Base-by-base conservation (phyloP, 2,329 filamentous ascomycete genomes). In the Fusarium dlaminii region DNA sequence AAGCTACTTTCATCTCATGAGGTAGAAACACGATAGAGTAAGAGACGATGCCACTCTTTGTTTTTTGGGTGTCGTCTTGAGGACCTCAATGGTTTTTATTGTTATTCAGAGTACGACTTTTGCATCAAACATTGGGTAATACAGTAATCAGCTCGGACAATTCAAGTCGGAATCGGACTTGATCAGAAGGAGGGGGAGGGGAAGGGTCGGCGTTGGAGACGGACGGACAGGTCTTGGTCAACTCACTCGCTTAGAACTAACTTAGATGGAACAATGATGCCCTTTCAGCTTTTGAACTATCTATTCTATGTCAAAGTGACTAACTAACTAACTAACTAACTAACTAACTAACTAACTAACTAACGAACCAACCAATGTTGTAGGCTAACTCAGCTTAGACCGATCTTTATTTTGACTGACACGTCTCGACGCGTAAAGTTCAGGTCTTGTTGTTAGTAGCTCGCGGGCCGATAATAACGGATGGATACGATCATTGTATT, bases 1-100 rank as follows among this genome's bases (percentile, higher is more conserved):
- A 99, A 85, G 95, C 96, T 6, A 98, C 95, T n/a, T 99, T 98
- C 86, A 97, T 99, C 84, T 95, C 93, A 59, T 92, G 32, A 86
- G 72, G 83, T 81, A 77, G 75, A 63, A 36, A 43, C 17, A 69
- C 15, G 49, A 32, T 43, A 48, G 30, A 59, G 62, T 45, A 54
- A 42, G 45, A 39, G 48, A 70, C 42, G 29, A 20, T 51, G 29
- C 45, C 43, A 49, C 43, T 42, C 17, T 55, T 40, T 45, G 20
- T 39, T 32, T 52, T 37, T 49, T 27, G 22, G 60, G 46, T 66
- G 17, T 62, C 45, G 49, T 63, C 29, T 58, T 58, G 27, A 34
- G 39, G 51, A 34, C 46, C 27, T 40, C n/a, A 15, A 42, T 51
- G 36, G 32, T 17, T 48, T 46, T 56, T 46, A 57, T 22, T 34